phyloP scores from a whole-genome alignment of 176 grass and related monocot genomes.

The Otatea glauca region DNA sequence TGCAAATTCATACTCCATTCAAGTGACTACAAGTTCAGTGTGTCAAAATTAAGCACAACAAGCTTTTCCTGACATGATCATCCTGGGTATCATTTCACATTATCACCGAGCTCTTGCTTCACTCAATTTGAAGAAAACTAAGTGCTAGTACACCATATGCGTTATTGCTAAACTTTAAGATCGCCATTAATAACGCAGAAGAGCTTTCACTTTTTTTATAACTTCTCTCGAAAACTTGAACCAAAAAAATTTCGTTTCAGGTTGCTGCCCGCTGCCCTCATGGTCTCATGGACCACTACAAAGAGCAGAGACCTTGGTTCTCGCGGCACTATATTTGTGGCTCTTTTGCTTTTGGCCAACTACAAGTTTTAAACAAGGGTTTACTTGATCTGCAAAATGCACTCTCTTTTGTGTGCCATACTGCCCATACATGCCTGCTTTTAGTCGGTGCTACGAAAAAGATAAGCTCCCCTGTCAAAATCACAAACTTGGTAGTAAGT shows the following conservation, averaged over 20 bases:
- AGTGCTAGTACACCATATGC: background rate
- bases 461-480: background rate
- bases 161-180: background rate
- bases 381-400: background rate
- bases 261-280: background rate
- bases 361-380: background rate
- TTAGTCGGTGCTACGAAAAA: slow-evolving; percentile 1
- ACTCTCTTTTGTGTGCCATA: too few species aligned
- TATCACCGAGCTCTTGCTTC: background rate
- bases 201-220: background rate
- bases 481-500: background rate
- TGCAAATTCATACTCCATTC: background rate
- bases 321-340: too few species aligned
- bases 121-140: slow-evolving; percentile 29
- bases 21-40: background rate
- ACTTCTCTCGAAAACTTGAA: background rate
- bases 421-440: background rate
- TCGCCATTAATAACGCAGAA: background rate
- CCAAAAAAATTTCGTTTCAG: background rate
- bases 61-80: background rate
- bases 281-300: slow-evolving; percentile 8
- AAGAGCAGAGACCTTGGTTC: slow-evolving; percentile 13
- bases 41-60: background rate
- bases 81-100: background rate
- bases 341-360: slow-evolving; percentile 9